These are phyloP conservation scores for Lyophyllum semitale DNA, from an alignment of 768 basidiomycete genomes.

Conservation along the genomic window DNA sequence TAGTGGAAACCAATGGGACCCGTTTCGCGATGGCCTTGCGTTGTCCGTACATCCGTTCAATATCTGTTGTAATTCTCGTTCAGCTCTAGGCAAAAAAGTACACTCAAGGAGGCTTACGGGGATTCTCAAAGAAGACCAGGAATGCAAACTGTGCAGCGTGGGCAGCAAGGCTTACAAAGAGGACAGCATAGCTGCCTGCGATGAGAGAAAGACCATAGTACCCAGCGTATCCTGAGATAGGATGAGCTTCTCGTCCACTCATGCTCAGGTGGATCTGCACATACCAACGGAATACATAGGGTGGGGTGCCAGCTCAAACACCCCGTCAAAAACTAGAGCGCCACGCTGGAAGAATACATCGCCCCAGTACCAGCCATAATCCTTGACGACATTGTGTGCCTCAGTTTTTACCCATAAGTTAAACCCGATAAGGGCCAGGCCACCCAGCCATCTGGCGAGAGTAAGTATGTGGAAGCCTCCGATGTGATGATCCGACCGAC, in stretches of 20 bases:
- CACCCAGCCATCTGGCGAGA: constrained; percentile 76
- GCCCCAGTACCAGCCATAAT: constrained; percentile 98
- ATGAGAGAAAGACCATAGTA: constrained; percentile 96
- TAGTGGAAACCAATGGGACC: constrained; percentile 51
- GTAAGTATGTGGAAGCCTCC: constrained; percentile 6
- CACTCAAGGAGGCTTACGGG: constrained; percentile 62
- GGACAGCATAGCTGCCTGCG: constrained; percentile 83
- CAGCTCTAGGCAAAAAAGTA: neutral
- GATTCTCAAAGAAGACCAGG: constrained; percentile 94
- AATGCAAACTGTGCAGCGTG: constrained; percentile 98
- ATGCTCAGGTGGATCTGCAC: constrained; percentile 22
- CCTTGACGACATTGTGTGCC: constrained; percentile 96
- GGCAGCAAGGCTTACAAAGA: constrained; percentile 91
- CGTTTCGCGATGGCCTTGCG: constrained; percentile 88
- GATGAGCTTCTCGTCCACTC: constrained; percentile 2
- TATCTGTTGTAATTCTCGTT: constrained; percentile 53
- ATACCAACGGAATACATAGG: constrained; percentile 92
- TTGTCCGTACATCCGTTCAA: constrained; percentile 91
- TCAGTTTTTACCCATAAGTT: constrained; percentile 99
- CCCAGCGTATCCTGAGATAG: constrained; percentile 81
- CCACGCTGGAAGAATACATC: constrained; percentile 93
- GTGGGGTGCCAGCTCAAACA: constrained; percentile 91
- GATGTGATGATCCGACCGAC: constrained; percentile 33
- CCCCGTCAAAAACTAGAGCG: constrained; percentile 93
- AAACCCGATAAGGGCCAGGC: constrained; percentile 83